These are phyloP conservation scores for Tilletia indica DNA, from an alignment of 1,284 basidiomycete species.

Conservation along the genomic window DNA sequence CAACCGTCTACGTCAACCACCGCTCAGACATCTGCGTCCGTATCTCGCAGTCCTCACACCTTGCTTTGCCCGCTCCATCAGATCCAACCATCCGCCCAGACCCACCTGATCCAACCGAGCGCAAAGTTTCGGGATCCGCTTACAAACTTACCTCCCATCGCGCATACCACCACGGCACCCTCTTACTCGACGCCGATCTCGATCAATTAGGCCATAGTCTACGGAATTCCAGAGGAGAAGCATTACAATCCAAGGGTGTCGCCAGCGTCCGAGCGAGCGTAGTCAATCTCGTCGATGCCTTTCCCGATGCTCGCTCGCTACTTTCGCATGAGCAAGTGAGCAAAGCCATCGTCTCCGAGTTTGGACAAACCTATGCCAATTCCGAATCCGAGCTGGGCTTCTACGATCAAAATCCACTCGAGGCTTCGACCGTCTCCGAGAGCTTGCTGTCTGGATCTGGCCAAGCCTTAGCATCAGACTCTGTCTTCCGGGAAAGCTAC, in stretches of 20 bases:
- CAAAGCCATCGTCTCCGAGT: conserved; percentile 70
- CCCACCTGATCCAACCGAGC: conserved; percentile 23
- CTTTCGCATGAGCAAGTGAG: conserved; percentile 72
- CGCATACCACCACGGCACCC: conserved; percentile 98
- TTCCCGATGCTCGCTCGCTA: conserved; percentile 50
- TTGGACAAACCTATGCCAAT: conserved; percentile 65
- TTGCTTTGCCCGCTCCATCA: conserved; percentile 55
- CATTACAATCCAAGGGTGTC: conserved; percentile 77
- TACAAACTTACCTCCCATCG: conserved; percentile 90
- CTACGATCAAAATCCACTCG: background rate
- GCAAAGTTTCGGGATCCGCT: conserved; percentile 90
- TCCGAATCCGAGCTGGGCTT: conserved; percentile 20
- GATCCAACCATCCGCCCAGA: background rate
- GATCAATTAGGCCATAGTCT: conserved; percentile 39
- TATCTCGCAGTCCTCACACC: conserved; percentile 62
- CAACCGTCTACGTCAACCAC: conserved; percentile 68
- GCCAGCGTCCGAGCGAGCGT: conserved; percentile 90
- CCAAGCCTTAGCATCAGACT: background rate
- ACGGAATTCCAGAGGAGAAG: conserved; percentile 69
- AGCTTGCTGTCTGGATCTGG: background rate
- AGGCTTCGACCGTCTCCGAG: conserved; percentile 4
- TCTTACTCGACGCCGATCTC: conserved; percentile 68
- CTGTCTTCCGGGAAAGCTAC: conserved; percentile 31
- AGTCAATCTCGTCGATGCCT: conserved; percentile 69
- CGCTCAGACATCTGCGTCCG: conserved; percentile 70